Evolutionary conservation across 2,329 filamentous ascomycete species (phyloP).

Genomic region (Penicillium oxalicum): DNA sequence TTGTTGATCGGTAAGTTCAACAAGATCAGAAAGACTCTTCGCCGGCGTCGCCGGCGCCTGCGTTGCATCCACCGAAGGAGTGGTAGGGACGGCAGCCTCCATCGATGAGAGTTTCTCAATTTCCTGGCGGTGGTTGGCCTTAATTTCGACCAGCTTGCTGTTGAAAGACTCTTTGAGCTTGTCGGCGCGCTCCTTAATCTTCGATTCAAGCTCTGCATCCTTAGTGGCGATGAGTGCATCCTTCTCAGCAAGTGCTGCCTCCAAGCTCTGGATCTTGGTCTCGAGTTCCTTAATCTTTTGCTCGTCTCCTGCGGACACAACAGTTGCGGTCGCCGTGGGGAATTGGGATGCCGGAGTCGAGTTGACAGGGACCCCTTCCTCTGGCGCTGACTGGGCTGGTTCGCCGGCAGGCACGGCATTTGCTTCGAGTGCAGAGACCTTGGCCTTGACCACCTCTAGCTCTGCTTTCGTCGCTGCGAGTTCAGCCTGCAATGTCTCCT

Average conservation of each 20-base stretch:
- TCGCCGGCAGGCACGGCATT: conserved; percentile 38
- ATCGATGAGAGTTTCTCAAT: conserved; percentile 44
- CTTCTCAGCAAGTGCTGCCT: conserved; percentile 50
- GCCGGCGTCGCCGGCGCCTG: conserved; percentile 26
- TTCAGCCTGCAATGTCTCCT: conserved; percentile 62
- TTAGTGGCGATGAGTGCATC: conserved; percentile 42
- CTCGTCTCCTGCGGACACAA: conserved; percentile 35
- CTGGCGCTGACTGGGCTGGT: conserved; percentile 13
- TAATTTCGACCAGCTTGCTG: conserved; percentile 58
- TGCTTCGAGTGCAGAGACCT: conserved; percentile 44
- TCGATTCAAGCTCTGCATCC: conserved; percentile 45
- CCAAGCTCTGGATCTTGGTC: conserved; percentile 50
- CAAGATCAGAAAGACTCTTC: conserved; percentile 28
- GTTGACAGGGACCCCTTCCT: conserved; percentile 42
- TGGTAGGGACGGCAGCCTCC: conserved; percentile 31
- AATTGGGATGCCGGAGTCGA: conserved; percentile 29
- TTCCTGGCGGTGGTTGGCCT: conserved; percentile 46
- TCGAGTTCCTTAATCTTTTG: conserved; percentile 58
- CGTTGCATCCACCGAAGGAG: conserved; percentile 17
- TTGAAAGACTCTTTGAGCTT: conserved; percentile 64
- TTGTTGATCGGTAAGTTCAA: conserved; percentile 46
- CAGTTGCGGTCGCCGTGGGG: conserved; percentile 21
- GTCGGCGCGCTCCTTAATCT: conserved; percentile 45
- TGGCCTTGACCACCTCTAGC: conserved; percentile 43
- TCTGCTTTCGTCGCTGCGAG: conserved; percentile 58